phyloP scores from a whole-genome alignment of 139 green algal genomes.

The Nannochloris sp. region DNA sequence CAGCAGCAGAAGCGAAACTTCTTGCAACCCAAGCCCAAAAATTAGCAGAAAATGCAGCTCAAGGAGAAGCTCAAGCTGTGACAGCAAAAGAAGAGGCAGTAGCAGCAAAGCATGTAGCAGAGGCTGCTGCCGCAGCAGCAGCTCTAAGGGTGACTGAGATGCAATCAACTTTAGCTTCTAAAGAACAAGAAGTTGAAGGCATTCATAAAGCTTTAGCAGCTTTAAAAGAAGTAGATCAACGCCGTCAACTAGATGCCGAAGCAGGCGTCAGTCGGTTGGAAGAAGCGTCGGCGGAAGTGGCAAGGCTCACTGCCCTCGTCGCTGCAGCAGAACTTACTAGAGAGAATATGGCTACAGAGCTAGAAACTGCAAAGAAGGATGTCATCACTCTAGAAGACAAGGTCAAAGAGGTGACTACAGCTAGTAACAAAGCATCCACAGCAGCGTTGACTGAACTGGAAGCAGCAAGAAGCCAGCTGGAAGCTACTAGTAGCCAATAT shows the following conservation, averaged over 20 bases:
- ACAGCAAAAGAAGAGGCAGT: not conserved
- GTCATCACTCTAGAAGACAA: no score
- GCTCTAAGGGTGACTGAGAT: not conserved
- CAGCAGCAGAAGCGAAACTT: not conserved
- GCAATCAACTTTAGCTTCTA: slow-evolving; percentile 2
- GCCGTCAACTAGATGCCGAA: not conserved
- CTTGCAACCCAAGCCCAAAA: not conserved
- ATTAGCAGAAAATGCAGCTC: not conserved
- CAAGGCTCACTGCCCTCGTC: not conserved
- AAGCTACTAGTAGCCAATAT: no score
- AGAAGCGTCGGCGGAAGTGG: not conserved
- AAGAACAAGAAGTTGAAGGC: not conserved
- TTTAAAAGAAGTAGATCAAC: not conserved
- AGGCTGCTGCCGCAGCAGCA: not conserved
- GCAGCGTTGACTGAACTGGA: not conserved
- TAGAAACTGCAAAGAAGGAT: no score
- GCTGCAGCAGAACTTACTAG: no score
- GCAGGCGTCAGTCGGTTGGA: no score
- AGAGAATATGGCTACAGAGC: no score
- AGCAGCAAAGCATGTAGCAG: not conserved
- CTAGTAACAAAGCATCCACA: not conserved
- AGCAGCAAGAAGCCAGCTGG: no score
- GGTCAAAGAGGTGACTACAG: not conserved
- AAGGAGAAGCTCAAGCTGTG: no score
- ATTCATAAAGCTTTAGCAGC: not conserved